Conservation (phyloP, 2,329 filamentous ascomycete genomes). For the Fusarium sp. region DNA sequence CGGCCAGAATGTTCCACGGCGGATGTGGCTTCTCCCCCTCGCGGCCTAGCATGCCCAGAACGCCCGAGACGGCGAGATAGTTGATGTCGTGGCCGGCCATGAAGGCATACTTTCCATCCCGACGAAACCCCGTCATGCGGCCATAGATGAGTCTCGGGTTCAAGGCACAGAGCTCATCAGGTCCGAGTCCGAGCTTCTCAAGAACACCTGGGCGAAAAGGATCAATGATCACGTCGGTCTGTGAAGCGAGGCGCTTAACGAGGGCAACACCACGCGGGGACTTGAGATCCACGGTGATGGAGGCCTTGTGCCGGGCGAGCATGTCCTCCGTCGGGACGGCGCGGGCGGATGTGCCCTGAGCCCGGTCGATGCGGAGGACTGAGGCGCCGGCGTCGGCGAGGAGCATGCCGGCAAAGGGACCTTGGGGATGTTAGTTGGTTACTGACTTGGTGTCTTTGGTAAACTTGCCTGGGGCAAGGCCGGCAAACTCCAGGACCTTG, state of each 20-base stretch:
- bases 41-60: slow-evolving; percentile 80
- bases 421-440: slow-evolving; percentile 55
- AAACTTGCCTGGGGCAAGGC: slow-evolving; percentile 69
- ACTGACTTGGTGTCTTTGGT: background rate
- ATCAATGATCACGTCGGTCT: slow-evolving; percentile 90
- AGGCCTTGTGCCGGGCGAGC: slow-evolving; percentile 84
- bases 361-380: slow-evolving; percentile 86
- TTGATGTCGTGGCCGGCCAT: slow-evolving; percentile 99
- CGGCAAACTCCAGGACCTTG: slow-evolving; percentile 70
- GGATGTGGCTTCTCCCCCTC: slow-evolving; percentile 77
- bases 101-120: slow-evolving; percentile 83
- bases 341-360: slow-evolving; percentile 57
- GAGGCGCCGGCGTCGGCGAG: slow-evolving; percentile 90
- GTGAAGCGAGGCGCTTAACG: slow-evolving; percentile 72
- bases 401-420: slow-evolving; percentile 88
- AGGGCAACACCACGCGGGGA: slow-evolving; percentile 71
- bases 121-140: slow-evolving; percentile 89
- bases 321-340: slow-evolving; percentile 71
- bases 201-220: slow-evolving; percentile 93
- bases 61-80: slow-evolving; percentile 90
- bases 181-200: slow-evolving; percentile 84
- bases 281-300: slow-evolving; percentile 85
- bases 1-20: slow-evolving; percentile 86
- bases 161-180: slow-evolving; percentile 70
- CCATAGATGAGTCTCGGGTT: slow-evolving; percentile 85